These are phyloP conservation scores for Lophium mytilinum DNA, from an alignment of 495 filamentous ascomycete genomes.

Conservation along the genomic window DNA sequence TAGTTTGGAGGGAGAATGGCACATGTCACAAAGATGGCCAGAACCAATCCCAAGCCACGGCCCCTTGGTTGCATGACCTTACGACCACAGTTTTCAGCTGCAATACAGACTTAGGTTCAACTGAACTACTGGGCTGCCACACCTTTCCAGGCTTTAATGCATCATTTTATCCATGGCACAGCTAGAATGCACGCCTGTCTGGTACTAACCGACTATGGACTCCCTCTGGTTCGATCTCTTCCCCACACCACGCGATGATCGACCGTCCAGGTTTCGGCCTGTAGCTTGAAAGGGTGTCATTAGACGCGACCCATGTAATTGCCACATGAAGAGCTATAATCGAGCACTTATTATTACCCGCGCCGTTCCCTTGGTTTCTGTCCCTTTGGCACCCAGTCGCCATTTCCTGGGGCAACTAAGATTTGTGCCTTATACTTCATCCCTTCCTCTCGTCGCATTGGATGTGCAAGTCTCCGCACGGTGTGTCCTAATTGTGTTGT, in stretches of 20 bases:
- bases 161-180: background rate
- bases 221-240: background rate
- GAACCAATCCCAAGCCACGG: no score
- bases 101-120: background rate
- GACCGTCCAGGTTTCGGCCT: background rate
- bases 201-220: no score
- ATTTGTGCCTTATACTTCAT: background rate
- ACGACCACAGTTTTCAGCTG: background rate
- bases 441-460: background rate
- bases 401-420: no score
- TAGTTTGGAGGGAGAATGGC: no score
- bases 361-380: background rate
- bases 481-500: background rate
- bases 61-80: no score
- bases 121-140: background rate
- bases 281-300: background rate
- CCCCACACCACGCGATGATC: conserved; percentile 9
- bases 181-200: no score
- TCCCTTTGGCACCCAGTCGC: no score
- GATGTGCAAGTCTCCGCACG: no score
- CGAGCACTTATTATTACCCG: background rate
- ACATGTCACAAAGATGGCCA: no score
- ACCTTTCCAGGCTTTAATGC: background rate
- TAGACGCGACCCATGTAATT: background rate
- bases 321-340: background rate